These are phyloP conservation scores for Xylariaceae sp. DNA, from an alignment of 2,329 filamentous ascomycete species.

Conservation along the genomic window DNA sequence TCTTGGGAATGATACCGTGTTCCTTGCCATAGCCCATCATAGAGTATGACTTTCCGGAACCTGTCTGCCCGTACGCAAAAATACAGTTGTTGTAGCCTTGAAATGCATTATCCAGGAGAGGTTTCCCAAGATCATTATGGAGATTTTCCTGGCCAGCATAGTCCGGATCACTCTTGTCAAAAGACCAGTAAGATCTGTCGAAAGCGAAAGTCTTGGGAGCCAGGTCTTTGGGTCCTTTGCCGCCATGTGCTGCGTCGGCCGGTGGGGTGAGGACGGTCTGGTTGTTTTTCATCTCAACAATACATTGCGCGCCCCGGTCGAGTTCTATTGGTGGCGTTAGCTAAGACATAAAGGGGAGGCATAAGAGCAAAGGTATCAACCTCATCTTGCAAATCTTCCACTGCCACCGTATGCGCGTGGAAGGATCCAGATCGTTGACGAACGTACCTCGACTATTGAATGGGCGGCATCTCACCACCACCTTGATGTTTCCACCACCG, in stretches of 20 bases:
- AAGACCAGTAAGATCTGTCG: constrained; percentile 98
- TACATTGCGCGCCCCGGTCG: constrained; percentile 89
- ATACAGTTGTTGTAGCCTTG: constrained; percentile 99
- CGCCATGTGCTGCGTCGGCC: constrained; percentile 51
- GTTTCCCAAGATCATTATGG: constrained; percentile 81
- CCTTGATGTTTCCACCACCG: constrained; percentile 97
- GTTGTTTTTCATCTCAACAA: constrained; percentile 90
- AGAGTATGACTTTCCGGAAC: constrained; percentile 97
- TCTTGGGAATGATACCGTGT: constrained; percentile 90
- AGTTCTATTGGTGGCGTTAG: constrained; percentile 57
- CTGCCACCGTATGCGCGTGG: background rate
- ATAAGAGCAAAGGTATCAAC: background rate
- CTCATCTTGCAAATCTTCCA: background rate
- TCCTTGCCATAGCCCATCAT: constrained; percentile 99
- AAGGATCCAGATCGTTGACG: background rate
- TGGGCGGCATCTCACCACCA: constrained; percentile 92
- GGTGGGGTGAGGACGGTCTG: constrained; percentile 84
- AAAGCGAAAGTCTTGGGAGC: constrained; percentile 87
- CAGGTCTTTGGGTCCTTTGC: constrained; percentile 66
- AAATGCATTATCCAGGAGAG: constrained; percentile 95
- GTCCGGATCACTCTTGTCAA: constrained; percentile 72
- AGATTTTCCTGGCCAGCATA: constrained; percentile 90
- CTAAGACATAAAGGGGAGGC: background rate
- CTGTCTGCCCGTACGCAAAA: constrained; percentile 97
- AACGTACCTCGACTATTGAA: constrained; percentile 87